Evolutionary conservation across 192 early-diverging fungal genomes (phyloP), one percentile per base, ranked within the genome.

Genomic region (Coemansia sp.): DNA sequence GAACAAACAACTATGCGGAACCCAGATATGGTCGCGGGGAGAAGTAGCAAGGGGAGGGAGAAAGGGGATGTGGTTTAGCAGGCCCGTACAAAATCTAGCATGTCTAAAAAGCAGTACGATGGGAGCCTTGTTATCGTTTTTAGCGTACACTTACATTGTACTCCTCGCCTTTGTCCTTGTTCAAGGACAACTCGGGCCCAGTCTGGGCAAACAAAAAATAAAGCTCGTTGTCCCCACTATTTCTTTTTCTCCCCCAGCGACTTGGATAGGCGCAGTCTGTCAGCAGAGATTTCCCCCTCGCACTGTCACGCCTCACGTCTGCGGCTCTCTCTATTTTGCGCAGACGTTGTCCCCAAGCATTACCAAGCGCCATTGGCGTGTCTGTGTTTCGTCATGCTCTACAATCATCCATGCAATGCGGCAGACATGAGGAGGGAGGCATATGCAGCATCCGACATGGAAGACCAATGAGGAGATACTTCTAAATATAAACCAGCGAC

Each of bases 91-190:
- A 56, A 56, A 56, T 33, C 53, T 34, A 33, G 16, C 53, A 56
- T 56, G 53, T 35, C 53, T 56, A 56, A 56, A 56, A 33, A 5
- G 53, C 53, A 56, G 53, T 56, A 56, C 53, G 24, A 27, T 27
- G 24, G 1, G 24, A 27, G n/a, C 21, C 27, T 51, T 51, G 48
- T 51, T 51, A 6, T 10, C 21, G 10, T 51, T 51, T 51, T 51
- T 51, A 24, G 48, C 21, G n/a, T 27, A 8, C 21, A 24, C 48
- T 24, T 27, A 21, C 21, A 27, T 51, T 51, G 48, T 21, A 9
- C 48, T 51, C 10, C 21, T 34, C 2, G 31, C 11, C 50, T 53
- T 27, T 53, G 27, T 31, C 27, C 27, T 6, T 6, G 53, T 33
- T 16, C 53, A 56, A 56, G 6, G 53, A 16, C 16, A 33, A 14